phyloP scores from a whole-genome alignment of 768 basidiomycete species.

The Steccherinum ochraceum region DNA sequence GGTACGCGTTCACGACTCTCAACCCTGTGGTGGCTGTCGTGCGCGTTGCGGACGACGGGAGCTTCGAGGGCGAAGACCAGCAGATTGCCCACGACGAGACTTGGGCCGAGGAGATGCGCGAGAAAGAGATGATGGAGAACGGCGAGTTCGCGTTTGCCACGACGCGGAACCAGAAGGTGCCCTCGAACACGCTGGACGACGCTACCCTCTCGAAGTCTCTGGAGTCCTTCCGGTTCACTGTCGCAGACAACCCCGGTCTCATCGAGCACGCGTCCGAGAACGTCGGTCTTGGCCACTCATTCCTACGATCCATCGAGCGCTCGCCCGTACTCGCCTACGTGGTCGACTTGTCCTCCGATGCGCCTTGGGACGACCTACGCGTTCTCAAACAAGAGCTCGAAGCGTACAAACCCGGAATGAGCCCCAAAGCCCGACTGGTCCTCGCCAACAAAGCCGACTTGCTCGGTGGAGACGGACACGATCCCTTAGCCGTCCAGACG shows the following conservation, averaged over 20 bases:
- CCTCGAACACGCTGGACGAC: neutral
- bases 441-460: conserved; percentile 95
- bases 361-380: conserved; percentile 72
- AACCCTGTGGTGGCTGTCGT: conserved; percentile 93
- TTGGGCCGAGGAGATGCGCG: conserved; percentile 41
- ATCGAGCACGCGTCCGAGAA: conserved; percentile 81
- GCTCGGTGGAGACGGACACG: conserved; percentile 45
- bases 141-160: conserved; percentile 45
- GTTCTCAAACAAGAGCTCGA: conserved; percentile 80
- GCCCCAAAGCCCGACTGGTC: conserved; percentile 69
- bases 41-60: conserved; percentile 73
- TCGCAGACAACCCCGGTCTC: conserved; percentile 96
- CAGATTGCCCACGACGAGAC: conserved; percentile 64
- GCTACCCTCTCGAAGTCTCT: conserved; percentile 18
- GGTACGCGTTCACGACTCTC: conserved; percentile 92
- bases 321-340: conserved; percentile 88
- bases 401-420: conserved; percentile 74
- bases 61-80: conserved; percentile 54
- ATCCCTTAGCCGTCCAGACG: conserved; percentile 39
- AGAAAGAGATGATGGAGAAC: conserved; percentile 38
- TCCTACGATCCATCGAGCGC: conserved; percentile 89
- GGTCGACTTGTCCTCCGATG: conserved; percentile 72
- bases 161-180: conserved; percentile 45
- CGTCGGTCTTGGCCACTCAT: conserved; percentile 89
- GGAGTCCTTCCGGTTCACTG: conserved; percentile 86